Base-by-base conservation (phyloP, 108 stramenopile species). In the Skeletonema grethae region DNA sequence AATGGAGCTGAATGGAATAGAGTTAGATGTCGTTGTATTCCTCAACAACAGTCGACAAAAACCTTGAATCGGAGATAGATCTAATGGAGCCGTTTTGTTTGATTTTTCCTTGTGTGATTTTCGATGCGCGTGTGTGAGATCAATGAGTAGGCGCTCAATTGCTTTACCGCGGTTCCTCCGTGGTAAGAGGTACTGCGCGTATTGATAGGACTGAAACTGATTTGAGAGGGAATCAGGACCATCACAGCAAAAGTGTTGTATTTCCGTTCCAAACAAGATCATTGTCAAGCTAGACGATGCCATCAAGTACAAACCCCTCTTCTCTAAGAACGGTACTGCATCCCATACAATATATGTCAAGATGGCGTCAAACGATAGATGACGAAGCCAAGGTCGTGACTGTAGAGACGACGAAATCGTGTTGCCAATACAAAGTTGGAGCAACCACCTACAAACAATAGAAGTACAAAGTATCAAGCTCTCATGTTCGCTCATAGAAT, bases 81-180 rank as follows among this genome's bases (percentile, higher is more conserved):
- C 73, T 36, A 69, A 70, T 31, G 57, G 45, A 25, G 34, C 57
- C 59, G 24, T 34, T 56, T 9, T n/a, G 12, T 11, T 25, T 41
- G 50, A 38, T 20, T 60, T 57, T 43, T 72, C 16, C 79, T 83
- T 83, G 12, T 62, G 69, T 10, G 31, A 15, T 13, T 38, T 48
- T 5, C 89, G 69, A 18, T 81, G 66, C 22, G 66, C 39, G 69
- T 95, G 94, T 12, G 73, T 74, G 25, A 82, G 73, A 63, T 95
- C 91, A 60, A 95, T 84, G 8, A 92, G 43, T 18, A 95, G 67
- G 8, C 94, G 78, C 16, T 91, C 91, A 34, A 85, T 86, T 31
- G 91, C 91, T 70, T 95, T 95, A 10, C 94, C 94, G 35, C 91
- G 80, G 45, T 87, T 85, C 63, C 91, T 72, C 39, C 94, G 63